A percentile compares a stretch with the other conserved stretches of the same genome.
phyloP scores from a whole-genome alignment of 352 stramenopile species.

The Phytophthora uliginosa region DNA sequence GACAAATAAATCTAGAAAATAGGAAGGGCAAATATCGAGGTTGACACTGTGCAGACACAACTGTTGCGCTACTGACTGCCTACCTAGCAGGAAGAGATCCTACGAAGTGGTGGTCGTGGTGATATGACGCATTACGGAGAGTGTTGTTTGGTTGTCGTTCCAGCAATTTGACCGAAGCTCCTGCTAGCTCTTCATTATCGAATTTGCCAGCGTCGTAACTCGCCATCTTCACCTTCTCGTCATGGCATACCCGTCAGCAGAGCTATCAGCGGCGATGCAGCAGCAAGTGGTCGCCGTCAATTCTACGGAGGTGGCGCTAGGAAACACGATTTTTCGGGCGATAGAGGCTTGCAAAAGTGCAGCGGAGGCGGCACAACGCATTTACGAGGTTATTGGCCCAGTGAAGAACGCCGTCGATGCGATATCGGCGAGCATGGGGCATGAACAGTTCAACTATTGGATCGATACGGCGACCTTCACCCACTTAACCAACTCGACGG shows the following conservation, averaged over 20 bases:
- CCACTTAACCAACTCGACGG: background rate
- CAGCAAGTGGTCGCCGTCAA: background rate
- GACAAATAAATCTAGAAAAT: too few species aligned
- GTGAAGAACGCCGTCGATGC: background rate
- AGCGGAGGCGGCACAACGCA: background rate
- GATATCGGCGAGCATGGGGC: background rate
- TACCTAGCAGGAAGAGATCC: background rate
- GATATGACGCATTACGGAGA: background rate
- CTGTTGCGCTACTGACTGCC: background rate
- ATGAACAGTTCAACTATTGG: constrained; percentile 1
- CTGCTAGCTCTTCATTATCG: background rate
- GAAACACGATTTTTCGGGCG: background rate
- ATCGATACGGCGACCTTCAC: background rate
- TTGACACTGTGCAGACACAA: background rate
- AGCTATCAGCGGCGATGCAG: background rate
- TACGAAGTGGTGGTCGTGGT: background rate
- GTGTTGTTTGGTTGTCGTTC: constrained; percentile 1
- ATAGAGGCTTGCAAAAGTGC: background rate
- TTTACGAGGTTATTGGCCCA: background rate
- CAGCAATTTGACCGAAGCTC: background rate
- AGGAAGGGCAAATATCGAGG: too few species aligned
- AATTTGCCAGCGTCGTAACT: background rate
- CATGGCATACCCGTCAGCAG: background rate
- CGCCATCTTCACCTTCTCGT: background rate
- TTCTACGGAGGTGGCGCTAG: background rate